Evolutionary conservation across 1,139 yeast genomes (phyloP), one percentile per base, ranked within the genome.

Genomic region (Saccharomycopsis hybrid): DNA sequence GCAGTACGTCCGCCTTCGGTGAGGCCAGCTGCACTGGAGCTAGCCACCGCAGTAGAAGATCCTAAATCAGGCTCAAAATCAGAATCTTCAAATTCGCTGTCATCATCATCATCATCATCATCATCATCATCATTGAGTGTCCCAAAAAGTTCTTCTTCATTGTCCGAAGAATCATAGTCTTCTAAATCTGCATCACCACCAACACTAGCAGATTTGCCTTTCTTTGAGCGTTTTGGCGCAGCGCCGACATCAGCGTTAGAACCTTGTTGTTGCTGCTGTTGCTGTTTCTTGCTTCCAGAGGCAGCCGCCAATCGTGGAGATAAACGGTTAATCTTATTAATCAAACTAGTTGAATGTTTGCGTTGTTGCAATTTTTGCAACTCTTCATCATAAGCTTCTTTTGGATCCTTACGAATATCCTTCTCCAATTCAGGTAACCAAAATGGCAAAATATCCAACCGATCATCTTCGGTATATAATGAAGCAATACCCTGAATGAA

Each of bases 341-440:
- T 57, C 62, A 77, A 70, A 54, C 70, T 72, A 48, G 75, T 79
- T 46, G 73, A 73, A 50, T 75, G 78, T 48, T 68, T 69, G 49
- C 76, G 72, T 48, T 70, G 69, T 49, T 71, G 64, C 48, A 67
- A 59, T 56, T 70, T 73, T 49, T 64, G 65, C 56, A 71, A 69
- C 56, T 76, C 76, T 56, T 79, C 80, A 53, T 77, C 80, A 59
- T 79, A 81, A 1, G 88, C 88, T 59, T 81, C 85, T 57, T 79
- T 80, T 24, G 94, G 94, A 59, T 84, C 84, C 56, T 77, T 77
- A 58, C 87, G 77, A 58, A 85, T 82, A 61, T 85, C 96, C 51
- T 72, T 74, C 62, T 92, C 97, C 59, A 92, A 72, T 56, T 90
- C 97, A 55, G 94, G 88, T 59, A 88, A 75, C 98, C 98, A 92